Percentiles rank a stretch among this genome's conserved stretches.
phyloP scores from a whole-genome alignment of 352 stramenopile genomes.

The Nothophytophthora sp. region DNA sequence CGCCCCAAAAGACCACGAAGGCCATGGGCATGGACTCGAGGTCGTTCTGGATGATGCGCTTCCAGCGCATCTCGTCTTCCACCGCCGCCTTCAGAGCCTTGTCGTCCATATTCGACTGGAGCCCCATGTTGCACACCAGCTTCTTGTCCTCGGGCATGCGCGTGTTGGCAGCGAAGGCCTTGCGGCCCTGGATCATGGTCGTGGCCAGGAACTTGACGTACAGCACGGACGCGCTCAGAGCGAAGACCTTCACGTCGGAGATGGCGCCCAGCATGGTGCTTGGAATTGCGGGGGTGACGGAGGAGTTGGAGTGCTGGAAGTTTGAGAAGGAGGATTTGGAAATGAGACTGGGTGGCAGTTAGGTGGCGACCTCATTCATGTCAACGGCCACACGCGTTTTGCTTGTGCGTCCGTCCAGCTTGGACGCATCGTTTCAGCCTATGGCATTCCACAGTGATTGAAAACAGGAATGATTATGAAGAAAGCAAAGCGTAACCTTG shows the following conservation, averaged over 20 bases:
- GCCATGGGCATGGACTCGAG: slow-evolving; percentile 57
- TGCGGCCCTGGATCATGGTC: slow-evolving; percentile 47
- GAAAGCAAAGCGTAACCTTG: no score
- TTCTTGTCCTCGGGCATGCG: slow-evolving; percentile 39
- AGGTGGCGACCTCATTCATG: no score
- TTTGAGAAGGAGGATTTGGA: slow-evolving; percentile 7
- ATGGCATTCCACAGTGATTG: no score
- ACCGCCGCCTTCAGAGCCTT: slow-evolving; percentile 22
- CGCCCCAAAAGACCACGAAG: slow-evolving; percentile 39
- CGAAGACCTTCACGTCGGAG: slow-evolving; percentile 34
- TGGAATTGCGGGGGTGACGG: no score
- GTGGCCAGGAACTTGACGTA: slow-evolving; percentile 66
- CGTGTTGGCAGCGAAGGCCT: slow-evolving; percentile 48
- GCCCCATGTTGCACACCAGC: slow-evolving; percentile 25
- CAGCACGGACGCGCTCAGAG: slow-evolving; percentile 30
- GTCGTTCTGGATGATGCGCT: slow-evolving; percentile 61
- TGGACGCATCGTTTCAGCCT: no score
- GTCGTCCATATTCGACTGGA: slow-evolving; percentile 20
- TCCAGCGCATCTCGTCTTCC: slow-evolving; percentile 45
- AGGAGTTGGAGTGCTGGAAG: slow-evolving; percentile 3
- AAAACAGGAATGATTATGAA: no score
- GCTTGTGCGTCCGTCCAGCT: no score
- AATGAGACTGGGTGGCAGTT: no score
- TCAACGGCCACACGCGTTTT: no score
- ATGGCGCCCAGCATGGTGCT: slow-evolving; percentile 15